Evolutionary conservation across 495 filamentous ascomycete genomes (phyloP).

Genomic region (Glarea lozoyensis): DNA sequence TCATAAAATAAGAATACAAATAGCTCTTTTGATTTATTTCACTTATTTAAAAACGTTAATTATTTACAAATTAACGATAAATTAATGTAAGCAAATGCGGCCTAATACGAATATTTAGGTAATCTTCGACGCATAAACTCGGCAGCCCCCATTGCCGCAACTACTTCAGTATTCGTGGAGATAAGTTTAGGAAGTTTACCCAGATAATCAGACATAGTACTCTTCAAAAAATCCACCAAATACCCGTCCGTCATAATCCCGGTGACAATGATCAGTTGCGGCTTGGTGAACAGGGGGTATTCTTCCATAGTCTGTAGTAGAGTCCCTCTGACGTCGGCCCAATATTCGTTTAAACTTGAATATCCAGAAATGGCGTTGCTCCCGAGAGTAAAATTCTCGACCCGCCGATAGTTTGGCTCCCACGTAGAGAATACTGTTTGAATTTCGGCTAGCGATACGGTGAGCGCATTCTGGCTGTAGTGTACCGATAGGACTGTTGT

Average conservation of each 20-base stretch:
- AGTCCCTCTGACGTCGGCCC: constrained; percentile 1
- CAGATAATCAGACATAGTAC: constrained; percentile 6
- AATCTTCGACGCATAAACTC: constrained; percentile 10
- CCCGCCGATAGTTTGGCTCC: constrained; percentile 3
- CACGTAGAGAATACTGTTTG: background rate
- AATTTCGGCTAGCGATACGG: background rate
- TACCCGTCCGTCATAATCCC: constrained; percentile 2
- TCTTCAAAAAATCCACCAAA: constrained; percentile 6
- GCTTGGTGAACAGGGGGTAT: background rate
- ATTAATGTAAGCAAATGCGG: no score
- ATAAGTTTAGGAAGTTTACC: constrained; percentile 4
- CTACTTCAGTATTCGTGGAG: constrained; percentile 5
- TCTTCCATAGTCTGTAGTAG: constrained; percentile 1
- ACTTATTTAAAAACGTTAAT: no score
- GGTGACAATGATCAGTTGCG: constrained; percentile 1
- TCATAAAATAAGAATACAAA: no score
- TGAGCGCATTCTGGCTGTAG: constrained; percentile 3
- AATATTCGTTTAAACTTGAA: constrained; percentile 5
- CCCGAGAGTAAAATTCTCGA: constrained; percentile 4
- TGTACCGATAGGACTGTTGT: constrained; percentile 3
- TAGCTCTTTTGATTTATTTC: no score
- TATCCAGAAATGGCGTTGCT: constrained; percentile 1
- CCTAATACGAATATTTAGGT: no score
- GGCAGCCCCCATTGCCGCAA: constrained; percentile 6
- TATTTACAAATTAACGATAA: no score